Conservation (phyloP, 768 basidiomycete genomes). For the Hericium alpestre region DNA sequence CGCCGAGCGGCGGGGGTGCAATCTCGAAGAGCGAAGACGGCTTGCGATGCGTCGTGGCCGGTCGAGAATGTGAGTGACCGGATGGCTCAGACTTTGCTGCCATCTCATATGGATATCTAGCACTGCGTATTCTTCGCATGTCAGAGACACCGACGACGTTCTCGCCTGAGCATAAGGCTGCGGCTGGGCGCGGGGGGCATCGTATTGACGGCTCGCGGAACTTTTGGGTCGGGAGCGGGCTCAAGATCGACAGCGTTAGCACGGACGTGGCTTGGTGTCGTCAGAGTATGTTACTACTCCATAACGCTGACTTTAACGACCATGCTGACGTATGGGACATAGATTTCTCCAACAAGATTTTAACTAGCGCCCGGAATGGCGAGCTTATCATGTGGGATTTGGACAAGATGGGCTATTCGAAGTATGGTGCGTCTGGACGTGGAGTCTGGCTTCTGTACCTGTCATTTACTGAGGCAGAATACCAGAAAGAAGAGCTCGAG, state of each 20-base stretch:
- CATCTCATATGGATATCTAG: constrained; percentile 9
- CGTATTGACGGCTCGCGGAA: constrained; percentile 67
- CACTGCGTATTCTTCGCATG: constrained; percentile 34
- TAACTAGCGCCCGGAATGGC: constrained; percentile 73
- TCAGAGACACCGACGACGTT: constrained; percentile 33
- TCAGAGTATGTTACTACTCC: constrained; percentile 37
- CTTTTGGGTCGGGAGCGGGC: constrained; percentile 65
- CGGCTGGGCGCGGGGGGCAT: constrained; percentile 54
- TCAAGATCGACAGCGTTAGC: constrained; percentile 69
- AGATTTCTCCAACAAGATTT: constrained; percentile 67
- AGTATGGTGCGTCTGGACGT: constrained; percentile 45
- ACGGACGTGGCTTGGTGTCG: constrained; percentile 78
- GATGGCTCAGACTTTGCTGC: background rate
- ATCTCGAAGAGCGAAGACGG: constrained; percentile 64
- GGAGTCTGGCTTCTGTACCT: background rate
- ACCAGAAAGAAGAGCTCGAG: constrained; percentile 56
- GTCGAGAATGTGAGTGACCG: constrained; percentile 56
- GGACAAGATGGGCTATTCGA: constrained; percentile 51
- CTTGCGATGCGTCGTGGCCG: constrained; percentile 56
- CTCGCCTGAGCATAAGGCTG: constrained; percentile 29
- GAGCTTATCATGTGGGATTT: constrained; percentile 81
- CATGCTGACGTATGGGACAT: background rate
- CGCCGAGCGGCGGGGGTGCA: constrained; percentile 51
- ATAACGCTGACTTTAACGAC: background rate
- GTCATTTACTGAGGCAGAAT: background rate